Evolutionary conservation across 805 yeast genomes (phyloP).

Genomic region (Ogataea wickerhamii): DNA sequence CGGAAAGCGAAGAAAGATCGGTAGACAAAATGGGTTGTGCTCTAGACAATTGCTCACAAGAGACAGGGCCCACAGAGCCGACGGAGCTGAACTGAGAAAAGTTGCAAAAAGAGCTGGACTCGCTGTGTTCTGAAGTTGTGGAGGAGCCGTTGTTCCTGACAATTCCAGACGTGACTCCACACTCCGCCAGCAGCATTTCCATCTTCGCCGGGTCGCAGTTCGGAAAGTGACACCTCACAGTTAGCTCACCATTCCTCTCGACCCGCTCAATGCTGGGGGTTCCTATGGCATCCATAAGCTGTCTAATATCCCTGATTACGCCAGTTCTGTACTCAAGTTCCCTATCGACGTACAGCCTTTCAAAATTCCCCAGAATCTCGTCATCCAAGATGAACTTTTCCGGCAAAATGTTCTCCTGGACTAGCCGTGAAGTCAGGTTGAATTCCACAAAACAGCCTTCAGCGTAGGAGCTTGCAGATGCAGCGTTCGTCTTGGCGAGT

Average conservation of each 20-base stretch:
- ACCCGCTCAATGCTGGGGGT: conserved; percentile 50
- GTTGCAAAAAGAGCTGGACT: conserved; percentile 3
- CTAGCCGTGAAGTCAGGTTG: conserved; percentile 32
- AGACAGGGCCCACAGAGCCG: not conserved
- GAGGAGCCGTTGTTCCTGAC: conserved; percentile 28
- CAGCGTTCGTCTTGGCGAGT: conserved; percentile 35
- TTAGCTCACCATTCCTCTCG: conserved; percentile 34
- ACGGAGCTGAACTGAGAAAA: not conserved
- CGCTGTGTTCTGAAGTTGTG: not conserved
- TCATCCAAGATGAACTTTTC: conserved; percentile 42
- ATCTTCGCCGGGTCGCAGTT: conserved; percentile 60
- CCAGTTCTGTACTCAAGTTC: conserved; percentile 18
- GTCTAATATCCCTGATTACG: conserved; percentile 19
- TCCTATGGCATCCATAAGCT: conserved; percentile 25
- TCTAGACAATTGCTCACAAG: conserved; percentile 1
- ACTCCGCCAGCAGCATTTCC: conserved; percentile 53
- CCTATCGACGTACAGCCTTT: conserved; percentile 24
- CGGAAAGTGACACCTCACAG: conserved; percentile 58
- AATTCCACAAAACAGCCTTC: conserved; percentile 61
- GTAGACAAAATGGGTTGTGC: conserved; percentile 7
- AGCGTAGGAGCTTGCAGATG: conserved; percentile 14
- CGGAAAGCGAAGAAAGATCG: conserved; percentile 14
- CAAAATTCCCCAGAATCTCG: conserved; percentile 39
- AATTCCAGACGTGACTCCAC: conserved; percentile 55
- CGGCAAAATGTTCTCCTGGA: conserved; percentile 12